Percentiles rank a stretch among this genome's conserved stretches.
phyloP scores from a whole-genome alignment of 305 asterid species.

The Fraxinus velutina region DNA sequence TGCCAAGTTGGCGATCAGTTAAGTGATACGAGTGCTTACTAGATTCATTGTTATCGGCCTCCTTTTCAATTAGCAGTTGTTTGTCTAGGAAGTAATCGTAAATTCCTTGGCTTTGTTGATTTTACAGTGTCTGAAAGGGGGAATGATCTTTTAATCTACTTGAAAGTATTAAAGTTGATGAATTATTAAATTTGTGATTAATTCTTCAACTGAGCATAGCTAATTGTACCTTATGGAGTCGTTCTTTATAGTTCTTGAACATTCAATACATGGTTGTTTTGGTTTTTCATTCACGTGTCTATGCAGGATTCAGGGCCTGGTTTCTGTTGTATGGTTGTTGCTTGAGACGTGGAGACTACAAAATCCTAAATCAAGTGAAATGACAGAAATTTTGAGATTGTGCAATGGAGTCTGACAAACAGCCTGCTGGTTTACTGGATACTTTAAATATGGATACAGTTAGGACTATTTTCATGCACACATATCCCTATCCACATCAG shows the following conservation, averaged over 20 bases:
- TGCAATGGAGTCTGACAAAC: slow-evolving; percentile 61
- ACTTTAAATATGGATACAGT: slow-evolving; percentile 83
- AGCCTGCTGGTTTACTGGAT: slow-evolving; percentile 64
- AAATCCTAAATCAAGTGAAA: slow-evolving; percentile 27
- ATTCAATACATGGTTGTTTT: slow-evolving; percentile 5
- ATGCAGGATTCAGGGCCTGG: slow-evolving; percentile 29
- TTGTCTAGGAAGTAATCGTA: not conserved
- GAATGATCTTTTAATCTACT: not conserved
- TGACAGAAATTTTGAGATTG: slow-evolving; percentile 25
- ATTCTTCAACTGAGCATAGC: not conserved
- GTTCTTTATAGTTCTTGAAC: not conserved
- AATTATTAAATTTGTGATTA: not conserved
- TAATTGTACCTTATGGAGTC: slow-evolving; percentile 12
- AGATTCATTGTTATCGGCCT: not conserved
- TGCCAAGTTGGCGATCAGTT: slow-evolving; percentile 15
- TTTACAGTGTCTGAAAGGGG: not conserved
- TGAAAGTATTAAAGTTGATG: not conserved
- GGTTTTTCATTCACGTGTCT: slow-evolving; percentile 8
- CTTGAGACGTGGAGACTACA: slow-evolving; percentile 26
- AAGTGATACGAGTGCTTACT: not conserved
- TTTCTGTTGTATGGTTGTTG: slow-evolving; percentile 31
- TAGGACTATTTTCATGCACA: slow-evolving; percentile 82
- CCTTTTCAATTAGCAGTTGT: not conserved
- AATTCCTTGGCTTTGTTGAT: not conserved
- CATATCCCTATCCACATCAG: slow-evolving; percentile 92